Conservation (phyloP, 805 yeast genomes). For the Kluyveromyces dobzhanskii region DNA sequence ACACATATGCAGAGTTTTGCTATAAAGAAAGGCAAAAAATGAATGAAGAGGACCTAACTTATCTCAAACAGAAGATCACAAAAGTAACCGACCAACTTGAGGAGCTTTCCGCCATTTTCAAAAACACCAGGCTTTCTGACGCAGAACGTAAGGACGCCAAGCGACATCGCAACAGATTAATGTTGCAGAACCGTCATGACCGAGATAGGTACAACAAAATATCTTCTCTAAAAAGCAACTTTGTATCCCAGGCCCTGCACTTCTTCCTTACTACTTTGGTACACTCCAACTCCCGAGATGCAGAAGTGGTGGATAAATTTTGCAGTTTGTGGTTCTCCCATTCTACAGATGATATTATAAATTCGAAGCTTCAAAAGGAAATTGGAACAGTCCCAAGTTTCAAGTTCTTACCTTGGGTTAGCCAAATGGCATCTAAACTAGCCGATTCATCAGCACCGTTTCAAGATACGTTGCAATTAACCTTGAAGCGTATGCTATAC, state of each 20-base stretch:
- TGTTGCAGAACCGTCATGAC: conserved; percentile 43
- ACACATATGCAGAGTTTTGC: conserved; percentile 65
- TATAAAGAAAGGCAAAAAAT: conserved; percentile 49
- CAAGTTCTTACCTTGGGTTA: conserved; percentile 71
- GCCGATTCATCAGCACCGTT: conserved; percentile 41
- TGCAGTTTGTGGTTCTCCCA: conserved; percentile 79
- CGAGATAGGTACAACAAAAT: conserved; percentile 36
- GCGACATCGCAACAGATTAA: conserved; percentile 41
- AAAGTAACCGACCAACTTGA: conserved; percentile 40
- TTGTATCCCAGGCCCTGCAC: conserved; percentile 45
- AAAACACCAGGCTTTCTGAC: conserved; percentile 33
- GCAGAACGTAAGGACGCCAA: conserved; percentile 46
- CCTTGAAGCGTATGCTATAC: conserved; percentile 40
- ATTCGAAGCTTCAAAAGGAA: conserved; percentile 31
- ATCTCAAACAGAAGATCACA: conserved; percentile 32
- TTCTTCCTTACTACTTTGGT: conserved; percentile 52
- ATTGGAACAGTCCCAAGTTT: conserved; percentile 42
- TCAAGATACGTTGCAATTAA: conserved; percentile 42
- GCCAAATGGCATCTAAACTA: conserved; percentile 70
- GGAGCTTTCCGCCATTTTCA: conserved; percentile 39
- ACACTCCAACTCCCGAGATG: conserved; percentile 35
- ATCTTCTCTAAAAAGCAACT: conserved; percentile 31
- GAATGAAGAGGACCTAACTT: conserved; percentile 36
- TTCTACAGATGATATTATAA: conserved; percentile 38
- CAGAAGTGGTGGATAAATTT: conserved; percentile 61